Evolutionary conservation across 345 rosid genomes (phyloP).

Genomic region (Bruguiera parviflora): DNA sequence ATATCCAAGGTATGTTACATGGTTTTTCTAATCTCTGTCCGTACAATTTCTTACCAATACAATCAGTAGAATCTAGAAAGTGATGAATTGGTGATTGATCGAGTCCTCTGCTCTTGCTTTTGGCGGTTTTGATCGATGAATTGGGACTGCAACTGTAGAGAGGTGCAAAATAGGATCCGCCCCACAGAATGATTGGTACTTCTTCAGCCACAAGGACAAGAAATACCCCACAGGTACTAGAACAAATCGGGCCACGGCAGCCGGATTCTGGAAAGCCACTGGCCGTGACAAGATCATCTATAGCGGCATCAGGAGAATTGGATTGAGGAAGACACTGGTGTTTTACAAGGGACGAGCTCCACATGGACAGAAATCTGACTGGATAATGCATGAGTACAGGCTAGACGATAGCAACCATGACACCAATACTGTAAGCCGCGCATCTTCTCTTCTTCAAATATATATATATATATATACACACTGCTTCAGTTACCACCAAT

Average conservation of each 20-base stretch:
- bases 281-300: conserved; percentile 94
- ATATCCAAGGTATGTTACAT: conserved; percentile 66
- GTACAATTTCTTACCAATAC: background rate
- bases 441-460: background rate
- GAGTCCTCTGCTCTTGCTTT: background rate
- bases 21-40: background rate
- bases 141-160: conserved; percentile 38
- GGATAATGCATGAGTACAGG: conserved; percentile 99
- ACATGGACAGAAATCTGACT: conserved; percentile 91
- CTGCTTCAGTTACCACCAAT: too few relatives aligned
- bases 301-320: conserved; percentile 65
- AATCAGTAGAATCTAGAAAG: too few relatives aligned
- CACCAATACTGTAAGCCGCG: conserved; percentile 39
- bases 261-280: conserved; percentile 98
- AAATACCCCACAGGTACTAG: conserved; percentile 94
- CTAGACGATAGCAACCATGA: conserved; percentile 60
- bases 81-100: background rate
- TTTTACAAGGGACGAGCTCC: conserved; percentile 96
- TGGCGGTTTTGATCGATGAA: background rate
- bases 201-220: conserved; percentile 96
- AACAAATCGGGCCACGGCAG: conserved; percentile 89
- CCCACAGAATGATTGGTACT: conserved; percentile 98
- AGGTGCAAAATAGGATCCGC: conserved; percentile 88
- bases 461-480: background rate
- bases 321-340: conserved; percentile 87